Evolutionary conservation across 306 rosid genomes (phyloP).

Genomic region (Phaseolus lunatus): DNA sequence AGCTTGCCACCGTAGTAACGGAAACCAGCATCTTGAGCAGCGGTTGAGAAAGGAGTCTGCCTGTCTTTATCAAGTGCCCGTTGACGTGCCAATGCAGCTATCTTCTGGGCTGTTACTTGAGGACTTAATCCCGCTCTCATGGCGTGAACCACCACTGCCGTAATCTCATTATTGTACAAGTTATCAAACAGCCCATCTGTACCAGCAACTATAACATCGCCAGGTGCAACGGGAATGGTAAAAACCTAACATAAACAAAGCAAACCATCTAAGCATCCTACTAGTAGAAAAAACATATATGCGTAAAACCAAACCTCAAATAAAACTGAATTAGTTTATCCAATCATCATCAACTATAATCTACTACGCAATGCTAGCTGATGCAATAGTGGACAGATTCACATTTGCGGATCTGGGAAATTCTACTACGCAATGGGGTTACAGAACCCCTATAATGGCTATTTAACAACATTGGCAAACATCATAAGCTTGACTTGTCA

Average conservation of each 20-base stretch:
- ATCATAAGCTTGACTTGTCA: constrained; percentile 8
- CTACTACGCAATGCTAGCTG: too few species aligned
- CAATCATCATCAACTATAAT: not conserved
- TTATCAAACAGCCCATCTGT: constrained; percentile 97
- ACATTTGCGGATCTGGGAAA: too few species aligned
- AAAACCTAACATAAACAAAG: constrained; percentile 73
- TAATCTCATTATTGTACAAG: constrained; percentile 89
- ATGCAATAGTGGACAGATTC: too few species aligned
- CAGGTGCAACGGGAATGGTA: constrained; percentile 79
- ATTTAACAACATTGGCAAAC: not conserved
- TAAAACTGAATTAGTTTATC: not conserved
- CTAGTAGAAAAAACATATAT: constrained; percentile 3
- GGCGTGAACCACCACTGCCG: constrained; percentile 90
- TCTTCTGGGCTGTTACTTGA: constrained; percentile 95
- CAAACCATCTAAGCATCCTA: constrained; percentile 34
- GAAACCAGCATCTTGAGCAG: constrained; percentile 96
- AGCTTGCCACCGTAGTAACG: constrained; percentile 96
- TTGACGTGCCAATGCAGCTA: constrained; percentile 96
- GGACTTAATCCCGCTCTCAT: constrained; percentile 79
- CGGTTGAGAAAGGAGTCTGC: constrained; percentile 96
- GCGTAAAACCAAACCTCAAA: constrained; percentile 21
- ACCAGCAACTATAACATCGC: constrained; percentile 89
- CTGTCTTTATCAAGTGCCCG: constrained; percentile 86
- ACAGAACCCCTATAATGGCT: too few species aligned
- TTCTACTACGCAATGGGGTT: too few species aligned